Base-by-base conservation (phyloP, 2,329 filamentous ascomycete species). In the Bipolaris oryzae region DNA sequence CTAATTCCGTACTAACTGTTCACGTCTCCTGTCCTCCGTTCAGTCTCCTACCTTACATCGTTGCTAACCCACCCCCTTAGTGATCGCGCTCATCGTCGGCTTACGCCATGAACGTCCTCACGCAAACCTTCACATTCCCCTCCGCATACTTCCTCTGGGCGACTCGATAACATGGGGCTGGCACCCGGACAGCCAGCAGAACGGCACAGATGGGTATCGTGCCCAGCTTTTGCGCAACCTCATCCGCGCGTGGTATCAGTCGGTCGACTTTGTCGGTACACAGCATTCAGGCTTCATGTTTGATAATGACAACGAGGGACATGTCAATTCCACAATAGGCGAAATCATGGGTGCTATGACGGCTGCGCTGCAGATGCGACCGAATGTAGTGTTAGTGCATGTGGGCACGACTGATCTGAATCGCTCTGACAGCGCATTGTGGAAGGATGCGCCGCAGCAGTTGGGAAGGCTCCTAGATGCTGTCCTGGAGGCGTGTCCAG, bases 201-300 rank as follows among this genome's bases (percentile, higher is more conserved):
- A 58, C 39, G 72, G 71, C 1, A 80, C 67, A 13, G 59, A 80
- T 58, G 77, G 77, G 6, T 81, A 79, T 53, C 74, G 78, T 25
- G 54, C 60, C 3, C 46, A 64, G 16, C 66, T 78, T 1, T 51
- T 63, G 28, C 52, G 61, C 18, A 35, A 61, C 9, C 70, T 78
- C 18, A 42, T 63, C 16, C 54, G 51, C 10, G 63, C 64, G 9
- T 58, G 59, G 10, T 66, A 66, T 21, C 28, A 42, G 7, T 49
- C 63, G 0, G 59, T 71, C n/a, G 49, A 67, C 37, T 74, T 74
- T 60, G 63, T 76, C 35, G 75, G 75, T 15, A 70, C 70, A 11
- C 58, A 66, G 15, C 53, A 47, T n/a, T 69, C 66, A 7, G 75
- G 75, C 3, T 62, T 63, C 46, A 76, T 76, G 72, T 35, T 46